Conservation (phyloP, 495 filamentous ascomycete genomes). For the Aspergillus incahuasiensis region DNA sequence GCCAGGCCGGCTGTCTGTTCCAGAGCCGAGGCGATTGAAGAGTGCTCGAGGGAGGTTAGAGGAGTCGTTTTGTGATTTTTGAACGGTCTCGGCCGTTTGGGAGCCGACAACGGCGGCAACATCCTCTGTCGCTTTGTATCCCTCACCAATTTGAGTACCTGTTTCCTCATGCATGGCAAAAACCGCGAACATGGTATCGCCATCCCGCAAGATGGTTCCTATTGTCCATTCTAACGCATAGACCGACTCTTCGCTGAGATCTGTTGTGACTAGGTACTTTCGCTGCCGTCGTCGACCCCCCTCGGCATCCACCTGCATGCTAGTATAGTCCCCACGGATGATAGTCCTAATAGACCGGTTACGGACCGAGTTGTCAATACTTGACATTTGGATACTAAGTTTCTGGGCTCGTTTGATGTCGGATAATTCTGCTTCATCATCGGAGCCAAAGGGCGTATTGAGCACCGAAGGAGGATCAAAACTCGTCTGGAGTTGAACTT, state of each 20-base stretch:
- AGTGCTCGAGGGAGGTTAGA: conserved; percentile 30
- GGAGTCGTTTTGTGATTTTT: conserved; percentile 24
- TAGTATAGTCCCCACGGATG: conserved; percentile 75
- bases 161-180: conserved; percentile 86
- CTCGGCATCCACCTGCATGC: conserved; percentile 69
- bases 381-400: conserved; percentile 71
- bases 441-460: conserved; percentile 77
- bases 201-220: conserved; percentile 89
- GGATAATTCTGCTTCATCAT: conserved; percentile 75
- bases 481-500: conserved; percentile 76
- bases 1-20: conserved; percentile 37
- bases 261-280: conserved; percentile 88
- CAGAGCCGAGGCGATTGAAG: conserved; percentile 31
- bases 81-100: conserved; percentile 42
- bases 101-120: conserved; percentile 55
- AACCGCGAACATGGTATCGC: conserved; percentile 87
- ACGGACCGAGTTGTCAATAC: conserved; percentile 67
- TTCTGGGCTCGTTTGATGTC: conserved; percentile 85
- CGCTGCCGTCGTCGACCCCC: conserved; percentile 67
- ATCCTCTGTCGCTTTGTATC: conserved; percentile 65
- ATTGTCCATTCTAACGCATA: conserved; percentile 97
- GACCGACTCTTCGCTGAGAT: conserved; percentile 86
- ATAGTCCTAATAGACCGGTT: conserved; percentile 83
- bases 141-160: conserved; percentile 48
- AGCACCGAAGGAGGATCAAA: conserved; percentile 69